phyloP scores from a whole-genome alignment of 148 eudicot species.

The Nepenthes gracilis region DNA sequence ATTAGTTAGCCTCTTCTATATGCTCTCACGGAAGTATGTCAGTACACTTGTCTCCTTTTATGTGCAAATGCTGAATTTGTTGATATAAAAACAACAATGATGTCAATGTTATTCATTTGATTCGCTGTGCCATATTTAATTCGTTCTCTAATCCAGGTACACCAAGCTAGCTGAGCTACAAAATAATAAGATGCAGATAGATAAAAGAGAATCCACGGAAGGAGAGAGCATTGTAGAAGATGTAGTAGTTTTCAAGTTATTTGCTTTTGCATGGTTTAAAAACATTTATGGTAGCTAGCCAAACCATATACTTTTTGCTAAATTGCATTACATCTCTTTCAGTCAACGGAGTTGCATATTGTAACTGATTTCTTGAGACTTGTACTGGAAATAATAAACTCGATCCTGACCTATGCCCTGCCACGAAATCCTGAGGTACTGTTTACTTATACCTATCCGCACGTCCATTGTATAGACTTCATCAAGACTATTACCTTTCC shows the following conservation, averaged over 20 bases:
- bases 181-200: conserved; percentile 40
- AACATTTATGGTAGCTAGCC: no score
- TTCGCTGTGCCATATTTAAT: not conserved
- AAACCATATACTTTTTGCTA: not conserved
- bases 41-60: conserved; percentile 3
- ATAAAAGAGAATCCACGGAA: conserved; percentile 31
- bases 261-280: not conserved
- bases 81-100: conserved; percentile 4
- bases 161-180: conserved; percentile 70
- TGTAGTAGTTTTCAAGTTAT: conserved; percentile 12
- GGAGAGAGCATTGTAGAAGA: conserved; percentile 48
- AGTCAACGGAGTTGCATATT: conserved; percentile 85
- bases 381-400: conserved; percentile 84
- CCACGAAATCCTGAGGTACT: conserved; percentile 96
- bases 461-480: not conserved
- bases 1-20: conserved; percentile 79
- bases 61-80: not conserved
- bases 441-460: not conserved
- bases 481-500: not conserved
- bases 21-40: conserved; percentile 89
- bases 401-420: conserved; percentile 78
- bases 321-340: conserved; percentile 14
- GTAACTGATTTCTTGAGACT: conserved; percentile 83
- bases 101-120: not conserved
- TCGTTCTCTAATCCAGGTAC: conserved; percentile 35